Evolutionary conservation across 2,329 filamentous ascomycete species (phyloP), one percentile per base, ranked within the genome.

Genomic region (Penicillium sp.): DNA sequence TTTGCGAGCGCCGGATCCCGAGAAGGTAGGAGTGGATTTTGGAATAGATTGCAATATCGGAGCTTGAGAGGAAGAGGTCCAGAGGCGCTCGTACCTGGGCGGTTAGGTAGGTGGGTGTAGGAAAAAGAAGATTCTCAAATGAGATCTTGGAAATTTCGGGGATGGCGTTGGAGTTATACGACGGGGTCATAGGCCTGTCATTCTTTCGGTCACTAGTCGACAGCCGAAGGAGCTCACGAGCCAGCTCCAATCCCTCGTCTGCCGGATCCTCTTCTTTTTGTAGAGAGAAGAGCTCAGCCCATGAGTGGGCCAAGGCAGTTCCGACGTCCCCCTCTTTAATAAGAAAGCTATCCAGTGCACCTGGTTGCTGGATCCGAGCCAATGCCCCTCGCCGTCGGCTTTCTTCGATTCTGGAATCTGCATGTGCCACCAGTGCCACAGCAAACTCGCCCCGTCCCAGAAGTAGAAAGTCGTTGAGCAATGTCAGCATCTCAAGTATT

Each of bases 401-500:
- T 60, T 84, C 87, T n/a, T 85, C 83, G 21, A 94, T 83, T 62
- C 87, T 88, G 51, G 88, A 85, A 62, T 97, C 91, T 1, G 93
- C 91, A 75, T 97, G 90, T 31, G 88, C 84, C 1, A 95, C 91
- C 23, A 99, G 75, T 0, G 89, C 88, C 74, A 94, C 87, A 18
- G 92, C 91, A 71, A 99, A 99, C 71, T 97, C 94, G 48, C 93
- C 93, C 29, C 91, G 84, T 1, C 89, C 88, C 0, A 99, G 81
- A 2, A 99, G 81, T 62, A 97, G 91, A 74, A 96, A 97, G 52
- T 94, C 87, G 44, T 92, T 84, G 1, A 97, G 80, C 8, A 97
- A 79, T 24, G 86, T 84, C 13, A 97, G 78, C 46, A 90, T 85
- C 60, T 94, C 88, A 5, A 91, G 77, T 3, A 96, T 91, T 64